Evolutionary conservation across 129 eudicot species (phyloP).

Genomic region (Tagetes erecta): DNA sequence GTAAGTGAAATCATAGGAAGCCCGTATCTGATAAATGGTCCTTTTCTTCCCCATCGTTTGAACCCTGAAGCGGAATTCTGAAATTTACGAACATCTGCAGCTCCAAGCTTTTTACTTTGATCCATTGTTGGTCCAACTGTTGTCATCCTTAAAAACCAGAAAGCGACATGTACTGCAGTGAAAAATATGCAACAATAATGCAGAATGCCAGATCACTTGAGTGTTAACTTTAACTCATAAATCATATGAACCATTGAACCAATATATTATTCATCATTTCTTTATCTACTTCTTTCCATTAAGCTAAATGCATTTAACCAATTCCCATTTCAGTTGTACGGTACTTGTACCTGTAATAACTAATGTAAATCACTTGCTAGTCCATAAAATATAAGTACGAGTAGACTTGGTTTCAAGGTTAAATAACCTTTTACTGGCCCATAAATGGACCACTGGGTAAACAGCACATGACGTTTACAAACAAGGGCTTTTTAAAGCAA

Average conservation of each 20-base stretch:
- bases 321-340: neutral
- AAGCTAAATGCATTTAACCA: constrained; percentile 5
- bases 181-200: constrained; percentile 1
- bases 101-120: constrained; percentile 22
- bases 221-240: neutral
- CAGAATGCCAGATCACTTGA: constrained; percentile 10
- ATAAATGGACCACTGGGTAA: neutral
- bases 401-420: neutral
- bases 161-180: constrained; percentile 22
- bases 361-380: constrained; percentile 7
- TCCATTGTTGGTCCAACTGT: constrained; percentile 41
- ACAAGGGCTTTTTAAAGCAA: too few species aligned
- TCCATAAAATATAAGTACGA: neutral
- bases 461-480: too few species aligned
- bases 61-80: constrained; percentile 51
- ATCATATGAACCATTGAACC: neutral
- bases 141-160: constrained; percentile 43
- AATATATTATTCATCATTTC: neutral
- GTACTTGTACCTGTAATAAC: neutral
- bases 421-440: neutral
- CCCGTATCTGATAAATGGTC: constrained; percentile 89
- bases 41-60: constrained; percentile 80
- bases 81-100: constrained; percentile 27
- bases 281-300: neutral
- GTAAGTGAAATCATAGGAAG: constrained; percentile 94